Base-by-base conservation (phyloP, 805 yeast species). In the Candida sonorensis region DNA sequence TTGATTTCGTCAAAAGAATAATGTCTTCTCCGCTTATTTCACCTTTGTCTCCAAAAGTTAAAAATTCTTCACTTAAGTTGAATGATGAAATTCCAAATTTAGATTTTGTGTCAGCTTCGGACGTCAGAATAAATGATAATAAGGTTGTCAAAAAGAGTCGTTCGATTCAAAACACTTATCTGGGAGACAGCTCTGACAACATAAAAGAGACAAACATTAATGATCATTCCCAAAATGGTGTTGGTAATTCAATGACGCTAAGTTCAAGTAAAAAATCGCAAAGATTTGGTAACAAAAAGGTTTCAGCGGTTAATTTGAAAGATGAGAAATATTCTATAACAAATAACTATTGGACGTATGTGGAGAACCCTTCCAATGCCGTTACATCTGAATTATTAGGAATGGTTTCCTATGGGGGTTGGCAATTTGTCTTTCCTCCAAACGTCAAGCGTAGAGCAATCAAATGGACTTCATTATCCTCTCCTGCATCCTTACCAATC, bases 401-500 rank as follows among this genome's bases (percentile, higher is more conserved):
- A 9, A 67, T 73, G 35, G 61, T 77, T 7, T 68, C 76, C n/a
- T 77, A 75, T 27, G 90, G 94, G 5, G 71, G 94, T 36, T 92
- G 98, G 98, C 78, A 78, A 35, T 86, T 82, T 56, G 94, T 87
- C 1, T 85, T 85, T 45, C 95, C 97, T 0, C 69, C 71, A 10
- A 71, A 73, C 26, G 75, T 79, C 11, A 75, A 70, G 33, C 64
- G 83, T 33, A 72, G 74, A 45, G 63, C 78, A 11, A 79, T 88
- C 31, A 88, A 88, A 50, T 92, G 99, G 99, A 73, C 85, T 33
- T 88, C 97, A 0, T 66, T 94, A 33, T 80, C 87, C 10, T 76
- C 96, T 0, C 99, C 99, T 0, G 97, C 97, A 0, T 81, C 94
- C 6, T 62, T 92, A 17, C 99, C 99, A 0, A 62, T 84, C 0